A percentile compares a stretch with the other conserved stretches of the same genome.
Conservation (phyloP, 1,284 basidiomycete genomes). For the Trichosporon coremiiforme region DNA sequence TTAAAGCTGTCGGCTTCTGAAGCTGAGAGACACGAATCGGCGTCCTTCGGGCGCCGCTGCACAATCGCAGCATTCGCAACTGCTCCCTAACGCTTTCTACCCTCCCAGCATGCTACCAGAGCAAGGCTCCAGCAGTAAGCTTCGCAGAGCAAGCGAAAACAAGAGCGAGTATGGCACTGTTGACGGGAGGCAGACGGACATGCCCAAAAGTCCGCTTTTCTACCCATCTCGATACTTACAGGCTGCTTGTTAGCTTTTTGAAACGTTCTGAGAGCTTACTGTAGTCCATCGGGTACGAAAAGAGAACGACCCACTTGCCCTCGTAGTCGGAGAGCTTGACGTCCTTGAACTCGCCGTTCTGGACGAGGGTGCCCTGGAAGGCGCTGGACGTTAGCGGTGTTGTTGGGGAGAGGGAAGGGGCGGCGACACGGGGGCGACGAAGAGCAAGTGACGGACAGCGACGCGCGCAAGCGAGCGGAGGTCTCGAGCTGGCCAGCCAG, state of each 20-base stretch:
- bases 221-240: not conserved
- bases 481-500: too few relatives aligned
- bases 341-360: slow-evolving; percentile 74
- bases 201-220: not conserved
- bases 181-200: not conserved
- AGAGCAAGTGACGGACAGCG: too few relatives aligned
- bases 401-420: too few relatives aligned
- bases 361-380: slow-evolving; percentile 74
- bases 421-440: too few relatives aligned
- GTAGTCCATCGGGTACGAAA: slow-evolving; percentile 73
- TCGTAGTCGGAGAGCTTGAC: slow-evolving; percentile 70
- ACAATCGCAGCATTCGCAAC: too few relatives aligned
- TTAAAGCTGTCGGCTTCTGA: not conserved
- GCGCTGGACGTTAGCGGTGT: slow-evolving; percentile 30
- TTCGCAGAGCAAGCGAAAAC: not conserved
- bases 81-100: too few relatives aligned
- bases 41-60: too few relatives aligned
- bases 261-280: slow-evolving; percentile 12
- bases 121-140: not conserved
- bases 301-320: slow-evolving; percentile 80
- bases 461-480: too few relatives aligned
- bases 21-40: not conserved
- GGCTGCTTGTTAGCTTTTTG: not conserved
- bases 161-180: not conserved
- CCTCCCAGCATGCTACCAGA: not conserved